phyloP scores from a whole-genome alignment of 441 rosid genomes.

The Eruca vesicaria region DNA sequence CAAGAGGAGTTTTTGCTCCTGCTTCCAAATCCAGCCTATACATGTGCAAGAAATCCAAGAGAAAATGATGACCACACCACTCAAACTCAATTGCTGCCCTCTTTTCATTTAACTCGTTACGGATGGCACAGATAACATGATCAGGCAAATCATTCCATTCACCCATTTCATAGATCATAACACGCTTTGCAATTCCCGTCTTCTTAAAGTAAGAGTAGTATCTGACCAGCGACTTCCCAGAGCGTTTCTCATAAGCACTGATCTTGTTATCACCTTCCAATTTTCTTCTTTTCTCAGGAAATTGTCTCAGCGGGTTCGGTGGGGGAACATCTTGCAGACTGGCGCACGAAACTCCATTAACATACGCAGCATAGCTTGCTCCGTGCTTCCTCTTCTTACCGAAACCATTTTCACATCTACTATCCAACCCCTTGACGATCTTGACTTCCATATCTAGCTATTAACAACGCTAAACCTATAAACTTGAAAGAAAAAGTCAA shows the following conservation, averaged over 20 bases:
- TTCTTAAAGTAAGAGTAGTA: slow-evolving; percentile 71
- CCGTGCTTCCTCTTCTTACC: slow-evolving; percentile 65
- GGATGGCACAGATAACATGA: slow-evolving; percentile 41
- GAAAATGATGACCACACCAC: slow-evolving; percentile 42
- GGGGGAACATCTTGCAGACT: slow-evolving; percentile 37
- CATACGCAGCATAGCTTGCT: slow-evolving; percentile 34
- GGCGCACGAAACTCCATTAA: slow-evolving; percentile 45
- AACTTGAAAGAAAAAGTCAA: slow-evolving; percentile 35
- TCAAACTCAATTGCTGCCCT: slow-evolving; percentile 66
- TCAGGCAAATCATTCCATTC: slow-evolving; percentile 83
- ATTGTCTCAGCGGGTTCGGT: slow-evolving; percentile 31
- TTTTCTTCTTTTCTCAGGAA: slow-evolving; percentile 55
- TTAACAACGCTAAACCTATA: slow-evolving; percentile 50
- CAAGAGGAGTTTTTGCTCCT: slow-evolving; percentile 64
- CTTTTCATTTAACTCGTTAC: slow-evolving; percentile 62
- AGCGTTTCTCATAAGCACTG: slow-evolving; percentile 37
- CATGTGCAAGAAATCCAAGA: slow-evolving; percentile 92
- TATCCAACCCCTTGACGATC: slow-evolving; percentile 81
- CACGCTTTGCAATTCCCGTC: slow-evolving; percentile 65
- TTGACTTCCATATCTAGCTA: slow-evolving; percentile 71
- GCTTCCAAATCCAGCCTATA: slow-evolving; percentile 60
- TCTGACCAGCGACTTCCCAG: slow-evolving; percentile 52
- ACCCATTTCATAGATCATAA: slow-evolving; percentile 75
- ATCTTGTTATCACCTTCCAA: slow-evolving; percentile 38
- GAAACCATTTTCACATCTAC: slow-evolving; percentile 43